Conservation (phyloP, 1,284 basidiomycete species). For the Microbotryum silenes-acaulis region DNA sequence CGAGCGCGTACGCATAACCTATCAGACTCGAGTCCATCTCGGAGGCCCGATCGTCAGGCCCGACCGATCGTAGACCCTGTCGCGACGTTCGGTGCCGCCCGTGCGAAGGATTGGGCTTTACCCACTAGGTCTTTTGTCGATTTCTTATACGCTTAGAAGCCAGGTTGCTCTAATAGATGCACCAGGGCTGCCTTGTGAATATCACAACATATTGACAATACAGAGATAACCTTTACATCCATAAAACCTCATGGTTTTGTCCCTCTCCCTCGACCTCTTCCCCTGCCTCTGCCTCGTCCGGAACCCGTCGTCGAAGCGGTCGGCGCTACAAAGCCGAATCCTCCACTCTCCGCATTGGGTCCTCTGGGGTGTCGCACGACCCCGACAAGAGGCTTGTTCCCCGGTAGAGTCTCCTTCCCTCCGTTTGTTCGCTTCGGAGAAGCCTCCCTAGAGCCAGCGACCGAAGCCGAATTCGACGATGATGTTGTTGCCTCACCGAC, state of each 20-base stretch:
- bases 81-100: no score
- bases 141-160: no score
- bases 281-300: background rate
- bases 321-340: background rate
- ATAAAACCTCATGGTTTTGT: background rate
- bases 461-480: background rate
- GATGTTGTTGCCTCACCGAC: background rate
- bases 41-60: no score
- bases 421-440: background rate
- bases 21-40: no score
- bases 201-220: background rate
- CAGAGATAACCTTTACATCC: background rate
- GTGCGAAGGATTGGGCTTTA: no score
- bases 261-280: background rate
- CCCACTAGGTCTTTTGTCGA: no score
- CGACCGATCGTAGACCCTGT: no score
- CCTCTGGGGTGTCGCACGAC: slow-evolving; percentile 3
- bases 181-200: background rate
- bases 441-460: background rate
- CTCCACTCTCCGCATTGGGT: slow-evolving; percentile 1
- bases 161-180: background rate
- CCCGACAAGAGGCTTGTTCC: background rate
- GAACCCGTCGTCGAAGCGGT: background rate
- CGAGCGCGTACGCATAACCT: no score
- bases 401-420: no score